Evolutionary conservation across 1,284 basidiomycete genomes (phyloP).

Genomic region (Cutaneotrichosporon curvatum): DNA sequence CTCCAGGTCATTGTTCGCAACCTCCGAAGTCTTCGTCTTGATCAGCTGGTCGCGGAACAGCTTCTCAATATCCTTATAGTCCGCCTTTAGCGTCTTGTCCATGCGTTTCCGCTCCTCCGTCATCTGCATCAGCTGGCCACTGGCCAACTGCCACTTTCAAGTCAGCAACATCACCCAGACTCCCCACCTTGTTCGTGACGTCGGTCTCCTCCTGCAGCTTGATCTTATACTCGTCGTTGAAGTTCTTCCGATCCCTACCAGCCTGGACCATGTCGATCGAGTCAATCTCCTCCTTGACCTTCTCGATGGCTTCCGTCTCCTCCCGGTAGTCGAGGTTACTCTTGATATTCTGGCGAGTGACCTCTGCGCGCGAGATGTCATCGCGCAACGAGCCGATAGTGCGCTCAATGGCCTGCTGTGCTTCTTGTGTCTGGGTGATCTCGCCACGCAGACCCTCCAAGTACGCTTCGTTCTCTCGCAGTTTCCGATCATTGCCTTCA

Average conservation of each 20-base stretch:
- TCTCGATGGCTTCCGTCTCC: constrained; percentile 60
- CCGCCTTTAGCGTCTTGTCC: constrained; percentile 64
- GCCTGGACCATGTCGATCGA: constrained; percentile 72
- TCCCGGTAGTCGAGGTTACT: constrained; percentile 78
- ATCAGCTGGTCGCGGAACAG: constrained; percentile 84
- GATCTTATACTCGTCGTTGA: constrained; percentile 68
- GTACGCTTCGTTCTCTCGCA: constrained; percentile 58
- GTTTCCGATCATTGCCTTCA: constrained; percentile 58
- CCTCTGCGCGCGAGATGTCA: constrained; percentile 57
- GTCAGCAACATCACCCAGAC: background rate
- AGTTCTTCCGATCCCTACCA: constrained; percentile 69
- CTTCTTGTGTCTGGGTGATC: constrained; percentile 51
- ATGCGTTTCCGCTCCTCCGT: constrained; percentile 61
- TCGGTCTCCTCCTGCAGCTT: constrained; percentile 53
- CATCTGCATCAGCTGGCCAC: constrained; percentile 73
- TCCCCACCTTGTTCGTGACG: constrained; percentile 56
- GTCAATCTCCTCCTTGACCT: constrained; percentile 66
- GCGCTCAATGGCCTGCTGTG: constrained; percentile 52
- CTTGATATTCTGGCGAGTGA: constrained; percentile 64
- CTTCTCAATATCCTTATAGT: constrained; percentile 81
- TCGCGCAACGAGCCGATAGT: constrained; percentile 50
- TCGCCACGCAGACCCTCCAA: constrained; percentile 49
- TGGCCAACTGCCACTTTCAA: constrained; percentile 65
- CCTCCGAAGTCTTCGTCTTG: constrained; percentile 93
- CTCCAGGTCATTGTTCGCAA: constrained; percentile 90